Evolutionary conservation across 768 basidiomycete species (phyloP).

Genomic region (Mrakia hoshinonis): DNA sequence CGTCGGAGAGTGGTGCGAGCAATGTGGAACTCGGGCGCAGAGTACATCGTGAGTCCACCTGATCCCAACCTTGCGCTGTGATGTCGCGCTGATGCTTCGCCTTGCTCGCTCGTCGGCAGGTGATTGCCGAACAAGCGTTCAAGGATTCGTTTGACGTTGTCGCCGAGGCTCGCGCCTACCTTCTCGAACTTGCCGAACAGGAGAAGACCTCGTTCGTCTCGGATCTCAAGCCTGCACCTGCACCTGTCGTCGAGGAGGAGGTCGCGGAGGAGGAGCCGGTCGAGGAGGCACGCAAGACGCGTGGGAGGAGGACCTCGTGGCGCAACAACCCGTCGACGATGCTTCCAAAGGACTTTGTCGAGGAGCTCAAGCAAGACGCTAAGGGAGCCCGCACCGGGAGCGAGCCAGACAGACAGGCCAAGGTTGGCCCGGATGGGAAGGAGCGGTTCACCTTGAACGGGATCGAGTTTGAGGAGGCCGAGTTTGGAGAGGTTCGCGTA

Average conservation of each 20-base stretch:
- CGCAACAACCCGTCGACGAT: not conserved
- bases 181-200: constrained; percentile 45
- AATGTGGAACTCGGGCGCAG: constrained; percentile 87
- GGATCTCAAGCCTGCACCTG: not conserved
- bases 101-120: constrained; percentile 43
- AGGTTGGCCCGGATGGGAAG: not conserved
- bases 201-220: constrained; percentile 11
- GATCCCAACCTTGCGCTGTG: constrained; percentile 28
- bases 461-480: constrained; percentile 18
- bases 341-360: not conserved
- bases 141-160: constrained; percentile 65
- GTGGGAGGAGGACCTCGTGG: not conserved
- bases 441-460: constrained; percentile 18
- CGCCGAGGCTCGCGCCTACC: constrained; percentile 64
- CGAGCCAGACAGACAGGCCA: not conserved
- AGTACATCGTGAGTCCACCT: constrained; percentile 54
- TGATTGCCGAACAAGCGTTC: constrained; percentile 78
- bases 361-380: not conserved
- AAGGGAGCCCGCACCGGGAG: not conserved
- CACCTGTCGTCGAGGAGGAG: not conserved
- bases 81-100: constrained; percentile 18
- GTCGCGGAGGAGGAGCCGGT: not conserved
- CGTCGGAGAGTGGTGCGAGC: constrained; percentile 63
- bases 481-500: not conserved
- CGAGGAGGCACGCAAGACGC: not conserved